Conservation (phyloP, 768 basidiomycete species). For the Calocera viscosa region DNA sequence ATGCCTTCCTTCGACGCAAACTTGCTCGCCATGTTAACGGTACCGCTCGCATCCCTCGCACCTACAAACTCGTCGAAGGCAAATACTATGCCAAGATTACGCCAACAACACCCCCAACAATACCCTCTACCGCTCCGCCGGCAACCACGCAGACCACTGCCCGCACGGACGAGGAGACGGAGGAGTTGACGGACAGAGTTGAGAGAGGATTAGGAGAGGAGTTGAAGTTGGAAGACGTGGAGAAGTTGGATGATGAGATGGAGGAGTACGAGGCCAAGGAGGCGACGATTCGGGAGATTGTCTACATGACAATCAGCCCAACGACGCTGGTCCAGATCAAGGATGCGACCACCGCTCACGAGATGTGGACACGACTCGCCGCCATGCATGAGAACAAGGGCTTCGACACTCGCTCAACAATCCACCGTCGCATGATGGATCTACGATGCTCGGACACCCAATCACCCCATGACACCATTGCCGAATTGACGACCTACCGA, state of each 20-base stretch:
- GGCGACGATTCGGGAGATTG: background rate
- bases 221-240: background rate
- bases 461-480: background rate
- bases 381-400: background rate
- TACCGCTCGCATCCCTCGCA: background rate
- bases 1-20: background rate
- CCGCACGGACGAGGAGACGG: background rate
- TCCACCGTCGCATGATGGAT: background rate
- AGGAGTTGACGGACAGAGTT: background rate
- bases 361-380: background rate
- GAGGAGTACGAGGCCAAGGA: background rate
- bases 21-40: background rate
- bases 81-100: background rate
- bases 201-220: background rate
- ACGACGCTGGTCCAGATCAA: background rate
- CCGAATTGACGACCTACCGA: background rate
- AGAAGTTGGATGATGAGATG: background rate
- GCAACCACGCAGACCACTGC: background rate
- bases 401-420: background rate
- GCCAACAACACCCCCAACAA: background rate
- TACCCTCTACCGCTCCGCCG: background rate
- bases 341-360: background rate
- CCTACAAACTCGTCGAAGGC: background rate
- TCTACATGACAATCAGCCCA: background rate
- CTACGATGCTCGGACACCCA: background rate